Base-by-base conservation (phyloP, 805 yeast genomes). In the Debaryomyces tyrocola region DNA sequence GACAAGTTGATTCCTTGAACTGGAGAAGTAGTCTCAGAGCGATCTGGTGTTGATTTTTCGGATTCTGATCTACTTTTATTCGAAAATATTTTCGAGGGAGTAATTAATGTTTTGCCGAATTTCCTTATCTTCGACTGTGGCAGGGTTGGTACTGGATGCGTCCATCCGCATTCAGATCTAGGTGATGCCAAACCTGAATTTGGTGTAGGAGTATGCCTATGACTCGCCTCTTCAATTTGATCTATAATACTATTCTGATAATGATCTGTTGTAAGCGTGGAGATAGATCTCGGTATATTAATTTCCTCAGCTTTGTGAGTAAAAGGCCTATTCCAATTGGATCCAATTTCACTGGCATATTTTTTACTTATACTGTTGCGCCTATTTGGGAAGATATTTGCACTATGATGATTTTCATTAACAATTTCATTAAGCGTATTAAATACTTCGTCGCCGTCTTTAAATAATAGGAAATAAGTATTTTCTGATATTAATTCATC, bases 381-480 rank as follows among this genome's bases (percentile, higher is more conserved):
- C 27, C 10, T 24, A 24, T 24, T 24, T 7, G 5, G 27, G 10
- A 7, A 24, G 7, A 9, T 7, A 24, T 24, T 24, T 24, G 27
- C 3, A 24, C 10, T 9, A 7, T 24, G 7, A 7, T 24, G 7
- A 24, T 24, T 24, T 24, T 31, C 34, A 6, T 11, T 31, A 3
- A 14, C 11, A 6, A 31, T 31, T 9, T 31, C 34, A 6, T 66
- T 61, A 34, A 83, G 61, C 0, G 69, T 68, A 2, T 68, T 58
- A 41, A 69, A 68, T 41, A 84, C 70, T 2, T 66, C 65, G 4
- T 59, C 49, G 1, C 83, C 84, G 8, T 66, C 63, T 17, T 74
- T 69, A 59, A 88, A 84, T 49, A 88, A 85, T 60, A 88, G 77
- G 52, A 90, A 78, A 50, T 80, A 80, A 50, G 84, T 80, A 41